Evolutionary conservation across 176 grass and related monocot genomes (phyloP).

Genomic region (Puccinellia tenuiflora): DNA sequence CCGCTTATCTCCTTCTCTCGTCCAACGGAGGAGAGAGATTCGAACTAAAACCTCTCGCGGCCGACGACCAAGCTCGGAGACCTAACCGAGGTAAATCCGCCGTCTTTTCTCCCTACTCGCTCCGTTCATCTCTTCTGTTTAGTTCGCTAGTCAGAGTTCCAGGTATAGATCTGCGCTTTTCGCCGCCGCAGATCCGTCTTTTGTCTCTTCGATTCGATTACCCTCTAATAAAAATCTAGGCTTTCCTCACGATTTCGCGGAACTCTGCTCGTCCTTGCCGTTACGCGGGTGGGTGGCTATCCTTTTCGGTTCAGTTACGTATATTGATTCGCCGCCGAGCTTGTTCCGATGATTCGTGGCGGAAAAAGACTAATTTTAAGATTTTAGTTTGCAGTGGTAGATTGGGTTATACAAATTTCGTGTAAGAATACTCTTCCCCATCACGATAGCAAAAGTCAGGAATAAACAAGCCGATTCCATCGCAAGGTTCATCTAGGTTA

Average conservation of each 20-base stretch:
- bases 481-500: neutral
- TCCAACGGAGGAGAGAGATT: neutral
- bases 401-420: neutral
- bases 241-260: neutral
- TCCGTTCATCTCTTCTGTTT: neutral
- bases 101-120: neutral
- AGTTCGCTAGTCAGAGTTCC: neutral
- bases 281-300: neutral
- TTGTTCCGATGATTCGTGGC: neutral
- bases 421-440: neutral
- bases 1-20: neutral
- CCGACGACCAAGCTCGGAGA: neutral
- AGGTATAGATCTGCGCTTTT: neutral
- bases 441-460: neutral
- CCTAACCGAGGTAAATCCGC: neutral
- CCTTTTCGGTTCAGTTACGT: neutral
- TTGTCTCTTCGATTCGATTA: neutral
- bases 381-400: neutral
- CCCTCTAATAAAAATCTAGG: neutral
- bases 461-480: neutral
- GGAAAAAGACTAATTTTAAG: no score
- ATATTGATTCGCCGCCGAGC: neutral
- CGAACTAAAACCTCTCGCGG: conserved; percentile 11
- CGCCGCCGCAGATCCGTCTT: neutral
- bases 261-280: neutral